A percentile compares a stretch with the other conserved stretches of the same genome.
phyloP scores from a whole-genome alignment of 768 basidiomycete genomes.

The Candolleomyces efflorescens region DNA sequence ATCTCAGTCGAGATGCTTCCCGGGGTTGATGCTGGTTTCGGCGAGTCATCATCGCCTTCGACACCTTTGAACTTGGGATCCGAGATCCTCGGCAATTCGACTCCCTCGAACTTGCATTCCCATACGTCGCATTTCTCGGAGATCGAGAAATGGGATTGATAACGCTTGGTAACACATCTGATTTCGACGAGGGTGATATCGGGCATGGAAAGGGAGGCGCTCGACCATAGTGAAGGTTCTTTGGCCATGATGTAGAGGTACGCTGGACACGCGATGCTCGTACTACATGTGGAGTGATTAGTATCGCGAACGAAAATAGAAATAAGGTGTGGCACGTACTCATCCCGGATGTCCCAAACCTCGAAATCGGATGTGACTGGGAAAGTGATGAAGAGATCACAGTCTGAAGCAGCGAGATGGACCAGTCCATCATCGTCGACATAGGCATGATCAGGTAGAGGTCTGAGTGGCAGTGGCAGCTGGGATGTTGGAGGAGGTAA shows the following conservation, averaged over 20 bases:
- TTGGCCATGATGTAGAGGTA: conserved; percentile 29
- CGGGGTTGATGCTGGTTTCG: background rate
- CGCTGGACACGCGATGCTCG: conserved; percentile 23
- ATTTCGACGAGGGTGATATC: conserved; percentile 29
- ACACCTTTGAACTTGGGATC: background rate
- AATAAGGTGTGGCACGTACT: conserved; percentile 17
- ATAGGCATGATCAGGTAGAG: background rate
- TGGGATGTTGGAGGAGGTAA: background rate
- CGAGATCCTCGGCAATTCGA: background rate
- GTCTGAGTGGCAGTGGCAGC: background rate
- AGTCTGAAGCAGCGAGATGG: conserved; percentile 25
- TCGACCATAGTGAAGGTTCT: conserved; percentile 22
- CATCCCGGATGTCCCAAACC: conserved; percentile 31
- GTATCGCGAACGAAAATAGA: conserved; percentile 3
- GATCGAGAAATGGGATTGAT: conserved; percentile 10
- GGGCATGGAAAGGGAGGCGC: conserved; percentile 27
- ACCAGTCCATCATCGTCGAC: conserved; percentile 18
- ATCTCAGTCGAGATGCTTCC: background rate
- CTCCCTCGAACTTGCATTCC: conserved; percentile 5
- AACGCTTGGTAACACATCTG: conserved; percentile 16
- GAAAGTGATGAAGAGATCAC: conserved; percentile 24
- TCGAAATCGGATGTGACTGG: conserved; percentile 27
- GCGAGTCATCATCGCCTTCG: no score
- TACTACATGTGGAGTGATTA: conserved; percentile 10
- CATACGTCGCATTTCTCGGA: background rate